These are phyloP conservation scores for Quercus ilex DNA, from an alignment of 306 rosid species.

Conservation along the genomic window DNA sequence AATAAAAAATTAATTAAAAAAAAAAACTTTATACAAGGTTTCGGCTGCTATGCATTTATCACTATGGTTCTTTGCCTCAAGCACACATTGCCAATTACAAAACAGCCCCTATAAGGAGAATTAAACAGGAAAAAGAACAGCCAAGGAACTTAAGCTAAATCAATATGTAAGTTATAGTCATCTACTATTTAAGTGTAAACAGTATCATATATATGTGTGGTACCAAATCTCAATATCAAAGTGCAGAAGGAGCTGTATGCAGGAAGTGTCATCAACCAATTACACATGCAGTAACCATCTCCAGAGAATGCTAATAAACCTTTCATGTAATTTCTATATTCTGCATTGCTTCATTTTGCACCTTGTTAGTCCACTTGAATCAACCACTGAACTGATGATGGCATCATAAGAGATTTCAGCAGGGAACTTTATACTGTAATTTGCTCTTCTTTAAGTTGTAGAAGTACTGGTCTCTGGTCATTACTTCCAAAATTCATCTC, in stretches of 20 bases:
- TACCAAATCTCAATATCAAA: slow-evolving; percentile 41
- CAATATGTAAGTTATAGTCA: slow-evolving; percentile 21
- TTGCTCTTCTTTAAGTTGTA: slow-evolving; percentile 76
- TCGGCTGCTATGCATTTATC: background rate
- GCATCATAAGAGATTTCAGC: background rate
- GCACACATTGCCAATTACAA: background rate
- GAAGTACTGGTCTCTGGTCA: slow-evolving; percentile 60
- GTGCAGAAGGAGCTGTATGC: slow-evolving; percentile 46
- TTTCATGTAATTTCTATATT: slow-evolving; percentile 33
- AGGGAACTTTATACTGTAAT: slow-evolving; percentile 37
- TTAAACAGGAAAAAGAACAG: slow-evolving; percentile 17
- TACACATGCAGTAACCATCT: slow-evolving; percentile 35
- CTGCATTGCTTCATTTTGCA: slow-evolving; percentile 33
- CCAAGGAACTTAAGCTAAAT: slow-evolving; percentile 24
- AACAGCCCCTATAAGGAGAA: background rate
- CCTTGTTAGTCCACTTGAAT: slow-evolving; percentile 37
- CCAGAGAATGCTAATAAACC: slow-evolving; percentile 25
- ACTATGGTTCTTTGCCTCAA: slow-evolving; percentile 4
- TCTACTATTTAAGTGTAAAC: slow-evolving; percentile 36
- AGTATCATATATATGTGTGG: slow-evolving; percentile 31
- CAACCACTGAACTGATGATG: slow-evolving; percentile 21
- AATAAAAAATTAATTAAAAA: no score
- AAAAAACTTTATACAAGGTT: background rate
- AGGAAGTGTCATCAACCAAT: slow-evolving; percentile 32
- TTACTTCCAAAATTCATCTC: slow-evolving; percentile 55